Conservation (phyloP, 2,329 filamentous ascomycete genomes). For the Coleophoma eucalyptorum region DNA sequence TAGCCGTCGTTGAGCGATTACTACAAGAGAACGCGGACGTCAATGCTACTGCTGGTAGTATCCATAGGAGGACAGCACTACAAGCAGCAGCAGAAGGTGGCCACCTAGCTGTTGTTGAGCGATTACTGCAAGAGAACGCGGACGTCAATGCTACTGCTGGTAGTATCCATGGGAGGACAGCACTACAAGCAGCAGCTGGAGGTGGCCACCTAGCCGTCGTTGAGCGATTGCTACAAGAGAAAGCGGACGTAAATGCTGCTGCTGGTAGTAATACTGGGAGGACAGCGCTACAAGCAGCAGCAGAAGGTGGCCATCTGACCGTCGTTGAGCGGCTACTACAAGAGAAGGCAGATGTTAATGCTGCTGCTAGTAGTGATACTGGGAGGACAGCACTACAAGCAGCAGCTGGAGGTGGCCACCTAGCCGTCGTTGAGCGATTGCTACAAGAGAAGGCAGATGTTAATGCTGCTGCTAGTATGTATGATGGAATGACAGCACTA, state of each 20-base stretch:
- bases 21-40: constrained; percentile 7
- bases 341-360: no score
- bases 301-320: no score
- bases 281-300: no score
- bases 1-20: constrained; percentile 7
- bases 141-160: constrained; percentile 1
- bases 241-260: no score
- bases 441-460: background rate
- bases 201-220: background rate
- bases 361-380: no score
- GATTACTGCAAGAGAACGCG: constrained; percentile 1
- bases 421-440: background rate
- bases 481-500: background rate
- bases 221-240: background rate
- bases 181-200: constrained; percentile 1
- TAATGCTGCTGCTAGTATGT: background rate
- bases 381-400: no score
- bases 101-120: background rate
- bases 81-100: background rate
- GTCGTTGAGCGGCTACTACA: no score
- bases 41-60: background rate
- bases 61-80: background rate
- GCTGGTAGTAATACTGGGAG: no score
- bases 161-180: background rate
- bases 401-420: no score